A percentile compares a stretch with the other conserved stretches of the same genome.
phyloP scores from a whole-genome alignment of 768 basidiomycete genomes.

The Chiua virens region DNA sequence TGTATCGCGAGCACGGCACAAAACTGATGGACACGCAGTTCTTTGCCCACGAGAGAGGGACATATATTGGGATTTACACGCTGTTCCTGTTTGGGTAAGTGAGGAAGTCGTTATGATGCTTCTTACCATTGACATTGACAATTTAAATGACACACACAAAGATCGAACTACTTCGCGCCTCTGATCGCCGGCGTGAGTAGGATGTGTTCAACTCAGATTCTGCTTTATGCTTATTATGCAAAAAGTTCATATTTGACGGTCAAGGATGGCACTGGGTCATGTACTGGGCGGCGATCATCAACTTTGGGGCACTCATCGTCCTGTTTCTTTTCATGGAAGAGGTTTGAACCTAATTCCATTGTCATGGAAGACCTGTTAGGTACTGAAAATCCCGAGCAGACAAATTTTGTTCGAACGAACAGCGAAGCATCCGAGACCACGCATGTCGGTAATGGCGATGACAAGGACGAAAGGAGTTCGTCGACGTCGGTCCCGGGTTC shows the following conservation, averaged over 20 bases:
- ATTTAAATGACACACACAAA: background rate
- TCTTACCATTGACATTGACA: background rate
- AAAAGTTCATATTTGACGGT: conserved; percentile 18
- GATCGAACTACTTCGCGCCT: conserved; percentile 22
- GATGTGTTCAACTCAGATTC: too few species aligned
- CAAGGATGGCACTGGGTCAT: conserved; percentile 24
- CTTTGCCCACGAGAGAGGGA: conserved; percentile 21
- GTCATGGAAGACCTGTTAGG: background rate
- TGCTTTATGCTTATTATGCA: background rate
- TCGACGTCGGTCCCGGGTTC: conserved; percentile 4
- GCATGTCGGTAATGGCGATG: background rate
- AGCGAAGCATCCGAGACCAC: conserved; percentile 17
- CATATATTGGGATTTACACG: conserved; percentile 19
- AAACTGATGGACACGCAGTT: conserved; percentile 10
- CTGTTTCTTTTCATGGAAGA: conserved; percentile 21
- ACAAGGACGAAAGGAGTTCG: conserved; percentile 13
- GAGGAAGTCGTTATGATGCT: background rate
- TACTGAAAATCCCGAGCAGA: conserved; percentile 1
- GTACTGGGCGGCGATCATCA: conserved; percentile 24
- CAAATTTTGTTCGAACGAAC: conserved; percentile 14
- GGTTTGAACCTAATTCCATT: background rate
- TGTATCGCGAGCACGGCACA: too few species aligned
- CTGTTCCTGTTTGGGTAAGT: conserved; percentile 19
- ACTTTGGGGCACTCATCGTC: conserved; percentile 13
- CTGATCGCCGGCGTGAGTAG: conserved; percentile 19